Conservation (phyloP, 2,329 filamentous ascomycete species). For the Hymenoscyphus fraxineus region DNA sequence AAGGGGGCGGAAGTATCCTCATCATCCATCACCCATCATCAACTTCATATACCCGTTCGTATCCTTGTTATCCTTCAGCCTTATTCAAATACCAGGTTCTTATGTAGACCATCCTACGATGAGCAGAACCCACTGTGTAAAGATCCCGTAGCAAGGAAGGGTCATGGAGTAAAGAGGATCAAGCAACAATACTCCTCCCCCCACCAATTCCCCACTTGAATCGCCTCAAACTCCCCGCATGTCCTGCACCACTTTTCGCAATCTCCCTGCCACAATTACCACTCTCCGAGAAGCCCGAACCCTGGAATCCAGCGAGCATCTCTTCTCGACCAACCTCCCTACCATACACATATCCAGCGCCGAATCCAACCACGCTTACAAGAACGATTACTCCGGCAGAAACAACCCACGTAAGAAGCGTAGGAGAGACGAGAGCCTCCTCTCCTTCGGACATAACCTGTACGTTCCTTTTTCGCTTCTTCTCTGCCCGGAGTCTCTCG, state of each 20-base stretch:
- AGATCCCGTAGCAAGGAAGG: too few relatives aligned
- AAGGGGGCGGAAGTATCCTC: too few relatives aligned
- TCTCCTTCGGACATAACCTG: constrained; percentile 37
- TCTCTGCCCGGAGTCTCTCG: constrained; percentile 41
- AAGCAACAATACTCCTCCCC: constrained; percentile 29
- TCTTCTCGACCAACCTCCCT: constrained; percentile 64
- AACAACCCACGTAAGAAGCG: constrained; percentile 59
- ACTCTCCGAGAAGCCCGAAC: constrained; percentile 19
- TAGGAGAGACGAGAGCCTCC: constrained; percentile 50
- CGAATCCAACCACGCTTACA: constrained; percentile 65
- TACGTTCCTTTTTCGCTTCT: constrained; percentile 42
- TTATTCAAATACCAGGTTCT: neutral
- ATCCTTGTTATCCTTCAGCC: neutral
- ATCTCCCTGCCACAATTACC: constrained; percentile 29
- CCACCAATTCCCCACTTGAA: constrained; percentile 33
- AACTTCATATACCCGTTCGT: neutral
- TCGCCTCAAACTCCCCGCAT: constrained; percentile 26
- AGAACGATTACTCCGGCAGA: constrained; percentile 65
- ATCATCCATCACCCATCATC: neutral
- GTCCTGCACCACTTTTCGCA: constrained; percentile 20
- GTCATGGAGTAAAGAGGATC: neutral
- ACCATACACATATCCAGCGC: constrained; percentile 65
- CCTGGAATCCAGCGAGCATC: constrained; percentile 30
- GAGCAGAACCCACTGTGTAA: neutral
- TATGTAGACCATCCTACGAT: neutral